These are phyloP conservation scores for Chlorociboria aeruginascens DNA, from an alignment of 495 filamentous ascomycete genomes.

Conservation along the genomic window DNA sequence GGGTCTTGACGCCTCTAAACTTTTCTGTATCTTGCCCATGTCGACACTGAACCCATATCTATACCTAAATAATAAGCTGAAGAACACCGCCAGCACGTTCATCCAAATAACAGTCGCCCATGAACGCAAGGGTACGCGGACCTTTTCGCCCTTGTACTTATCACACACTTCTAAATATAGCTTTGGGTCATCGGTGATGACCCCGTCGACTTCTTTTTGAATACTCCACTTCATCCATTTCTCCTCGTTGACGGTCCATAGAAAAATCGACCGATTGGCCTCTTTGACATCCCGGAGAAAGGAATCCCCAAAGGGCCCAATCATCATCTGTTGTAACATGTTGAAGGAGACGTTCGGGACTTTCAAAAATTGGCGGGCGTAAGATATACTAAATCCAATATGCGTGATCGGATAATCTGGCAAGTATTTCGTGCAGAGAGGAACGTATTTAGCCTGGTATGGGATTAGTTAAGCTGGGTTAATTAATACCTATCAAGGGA, in stretches of 20 bases:
- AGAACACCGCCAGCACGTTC: constrained; percentile 9
- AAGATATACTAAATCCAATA: constrained; percentile 58
- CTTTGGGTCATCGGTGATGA: constrained; percentile 43
- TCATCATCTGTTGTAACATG: constrained; percentile 51
- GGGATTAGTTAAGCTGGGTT: neutral
- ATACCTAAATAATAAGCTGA: constrained; percentile 8
- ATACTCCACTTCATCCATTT: constrained; percentile 62
- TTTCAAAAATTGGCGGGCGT: constrained; percentile 57
- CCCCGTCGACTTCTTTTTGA: constrained; percentile 35
- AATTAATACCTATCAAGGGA: neutral
- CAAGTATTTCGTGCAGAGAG: constrained; percentile 44
- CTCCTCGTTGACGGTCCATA: constrained; percentile 79
- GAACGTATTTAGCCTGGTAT: constrained; percentile 46
- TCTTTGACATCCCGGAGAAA: constrained; percentile 51
- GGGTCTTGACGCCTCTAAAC: neutral
- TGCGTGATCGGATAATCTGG: constrained; percentile 56
- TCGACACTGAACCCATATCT: constrained; percentile 3
- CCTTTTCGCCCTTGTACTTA: constrained; percentile 12
- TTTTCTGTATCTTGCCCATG: neutral
- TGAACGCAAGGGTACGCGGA: neutral
- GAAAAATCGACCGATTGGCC: constrained; percentile 45
- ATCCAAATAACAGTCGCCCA: constrained; percentile 1
- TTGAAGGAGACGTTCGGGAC: constrained; percentile 59
- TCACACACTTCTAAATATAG: constrained; percentile 34
- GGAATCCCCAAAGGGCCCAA: constrained; percentile 45